These are phyloP conservation scores for Fusarium tjaetaba DNA, from an alignment of 2,329 filamentous ascomycete species.

Conservation along the genomic window DNA sequence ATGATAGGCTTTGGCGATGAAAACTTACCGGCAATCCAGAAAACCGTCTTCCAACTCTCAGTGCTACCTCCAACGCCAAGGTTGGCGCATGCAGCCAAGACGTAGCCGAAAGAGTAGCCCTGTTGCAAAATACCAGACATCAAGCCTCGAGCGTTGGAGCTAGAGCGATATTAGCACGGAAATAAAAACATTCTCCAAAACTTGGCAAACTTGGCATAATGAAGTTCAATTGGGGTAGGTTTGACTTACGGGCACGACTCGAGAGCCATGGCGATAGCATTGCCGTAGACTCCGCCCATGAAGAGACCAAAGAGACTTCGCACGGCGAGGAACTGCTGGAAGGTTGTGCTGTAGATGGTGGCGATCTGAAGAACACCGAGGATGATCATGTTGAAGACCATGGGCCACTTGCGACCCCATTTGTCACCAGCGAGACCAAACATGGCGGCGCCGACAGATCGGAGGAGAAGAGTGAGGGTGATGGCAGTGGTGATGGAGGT, in stretches of 20 bases:
- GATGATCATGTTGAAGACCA: slow-evolving; percentile 82
- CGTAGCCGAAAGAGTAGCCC: slow-evolving; percentile 83
- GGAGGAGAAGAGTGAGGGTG: slow-evolving; percentile 77
- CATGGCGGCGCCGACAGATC: slow-evolving; percentile 77
- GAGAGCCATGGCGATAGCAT: slow-evolving; percentile 80
- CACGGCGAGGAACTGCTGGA: slow-evolving; percentile 78
- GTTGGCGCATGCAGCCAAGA: slow-evolving; percentile 79
- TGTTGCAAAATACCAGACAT: slow-evolving; percentile 87
- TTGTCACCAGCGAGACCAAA: slow-evolving; percentile 83
- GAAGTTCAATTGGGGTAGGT: not conserved
- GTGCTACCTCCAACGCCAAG: slow-evolving; percentile 73
- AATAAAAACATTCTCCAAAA: slow-evolving; percentile 33
- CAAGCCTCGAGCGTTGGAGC: slow-evolving; percentile 74
- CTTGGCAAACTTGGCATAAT: slow-evolving; percentile 7
- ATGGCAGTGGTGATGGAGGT: slow-evolving; percentile 80
- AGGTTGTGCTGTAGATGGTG: slow-evolving; percentile 80
- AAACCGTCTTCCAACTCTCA: slow-evolving; percentile 78
- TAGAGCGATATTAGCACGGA: slow-evolving; percentile 42
- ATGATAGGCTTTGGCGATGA: not conserved
- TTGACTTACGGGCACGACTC: slow-evolving; percentile 73
- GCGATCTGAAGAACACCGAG: slow-evolving; percentile 74
- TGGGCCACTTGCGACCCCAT: slow-evolving; percentile 85
- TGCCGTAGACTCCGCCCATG: slow-evolving; percentile 85
- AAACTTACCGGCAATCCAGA: slow-evolving; percentile 70
- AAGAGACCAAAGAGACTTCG: slow-evolving; percentile 79